phyloP scores from a whole-genome alignment of 768 basidiomycete genomes.

The Baorangia bicolor region DNA sequence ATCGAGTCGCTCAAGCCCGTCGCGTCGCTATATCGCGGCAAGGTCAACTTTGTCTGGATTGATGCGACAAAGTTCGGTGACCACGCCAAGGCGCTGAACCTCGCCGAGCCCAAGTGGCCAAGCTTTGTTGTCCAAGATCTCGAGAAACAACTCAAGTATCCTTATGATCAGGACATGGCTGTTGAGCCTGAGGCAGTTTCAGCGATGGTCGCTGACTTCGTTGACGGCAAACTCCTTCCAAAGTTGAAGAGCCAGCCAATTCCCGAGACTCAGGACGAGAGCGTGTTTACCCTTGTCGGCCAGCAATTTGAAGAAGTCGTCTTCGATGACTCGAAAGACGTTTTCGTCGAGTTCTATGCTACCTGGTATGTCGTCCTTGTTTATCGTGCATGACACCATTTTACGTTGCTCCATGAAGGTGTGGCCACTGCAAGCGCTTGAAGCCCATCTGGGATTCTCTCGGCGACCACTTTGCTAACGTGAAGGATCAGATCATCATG shows the following conservation, averaged over 20 bases:
- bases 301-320: slow-evolving; percentile 88
- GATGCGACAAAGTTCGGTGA: slow-evolving; percentile 94
- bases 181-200: slow-evolving; percentile 57
- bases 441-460: slow-evolving; percentile 92
- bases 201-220: slow-evolving; percentile 60
- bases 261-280: slow-evolving; percentile 79
- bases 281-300: slow-evolving; percentile 80
- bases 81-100: slow-evolving; percentile 93
- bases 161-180: slow-evolving; percentile 67
- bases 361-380: slow-evolving; percentile 66
- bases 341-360: slow-evolving; percentile 97
- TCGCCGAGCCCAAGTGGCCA: slow-evolving; percentile 85
- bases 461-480: slow-evolving; percentile 75
- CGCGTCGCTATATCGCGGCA: slow-evolving; percentile 78
- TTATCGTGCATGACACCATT: neutral
- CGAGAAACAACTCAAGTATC: slow-evolving; percentile 83
- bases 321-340: slow-evolving; percentile 86
- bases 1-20: slow-evolving; percentile 71
- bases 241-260: slow-evolving; percentile 88
- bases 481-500: slow-evolving; percentile 80
- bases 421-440: slow-evolving; percentile 95
- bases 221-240: slow-evolving; percentile 73
- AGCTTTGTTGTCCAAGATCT: slow-evolving; percentile 92
- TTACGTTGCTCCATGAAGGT: slow-evolving; percentile 44
- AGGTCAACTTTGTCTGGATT: slow-evolving; percentile 98